Evolutionary conservation across 2,329 filamentous ascomycete genomes (phyloP), one percentile per base, ranked within the genome.

Genomic region (Peltaster fructicola): DNA sequence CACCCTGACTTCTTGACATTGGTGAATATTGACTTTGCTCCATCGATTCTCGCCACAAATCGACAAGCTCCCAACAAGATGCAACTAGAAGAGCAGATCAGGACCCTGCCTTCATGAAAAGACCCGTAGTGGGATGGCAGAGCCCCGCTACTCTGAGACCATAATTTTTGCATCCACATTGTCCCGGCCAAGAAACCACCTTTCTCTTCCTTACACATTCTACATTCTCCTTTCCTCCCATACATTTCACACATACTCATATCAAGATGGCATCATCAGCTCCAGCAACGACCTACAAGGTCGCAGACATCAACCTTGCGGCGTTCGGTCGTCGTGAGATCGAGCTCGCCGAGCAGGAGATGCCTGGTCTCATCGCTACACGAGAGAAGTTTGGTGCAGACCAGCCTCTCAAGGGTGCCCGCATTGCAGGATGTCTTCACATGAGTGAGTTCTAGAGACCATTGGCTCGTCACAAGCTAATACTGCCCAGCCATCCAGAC

Each of bases 251-350:
- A 20, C 19, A 29, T 18, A 29, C n/a, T n/a, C 22, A 24, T 24
- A n/a, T 23, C 22, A 25, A 5, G 17, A 29, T 29, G 27, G 20
- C 17, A 17, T 25, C n/a, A n/a, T n/a, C 27, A 18, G 22, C 24
- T 17, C 27, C 27, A 17, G 27, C 27, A 17, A 29, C 24, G 27
- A 22, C 24, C 22, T 29, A 29, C 27, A 29, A 42, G 39, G 85
- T 98, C 64, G 82, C 85, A 52, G 88, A 95, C 70, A 78, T 95
- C 57, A 65, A 77, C 55, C 75, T 95, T 54, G 85, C 88, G 53
- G 88, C 88, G 59, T 95, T 98, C 54, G 88, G 88, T 61, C 84
- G 88, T 63, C 84, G 85, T 61, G 88, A 98, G 73, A 93, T 98
- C 51, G 84, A 93, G 63, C 72, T 95, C 53, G 84, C 88, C 49